Percentiles rank a stretch among this genome's conserved stretches.
Conservation (phyloP, 2,329 filamentous ascomycete genomes). For the Colletotrichum melonis region DNA sequence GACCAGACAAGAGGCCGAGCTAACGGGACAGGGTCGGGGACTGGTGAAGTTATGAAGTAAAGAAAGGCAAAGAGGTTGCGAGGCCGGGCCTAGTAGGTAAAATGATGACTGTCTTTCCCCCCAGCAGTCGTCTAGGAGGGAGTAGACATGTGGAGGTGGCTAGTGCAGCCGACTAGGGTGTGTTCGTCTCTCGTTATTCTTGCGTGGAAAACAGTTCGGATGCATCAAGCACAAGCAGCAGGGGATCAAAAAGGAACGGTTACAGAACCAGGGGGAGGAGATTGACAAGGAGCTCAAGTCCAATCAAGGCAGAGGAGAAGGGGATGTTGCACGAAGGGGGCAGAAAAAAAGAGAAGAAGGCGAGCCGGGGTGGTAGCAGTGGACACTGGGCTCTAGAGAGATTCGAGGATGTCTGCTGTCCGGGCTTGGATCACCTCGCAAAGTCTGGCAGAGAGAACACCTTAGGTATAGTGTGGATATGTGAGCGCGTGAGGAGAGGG, state of each 20-base stretch:
- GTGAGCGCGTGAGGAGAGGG: not conserved
- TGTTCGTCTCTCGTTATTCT: conserved; percentile 30
- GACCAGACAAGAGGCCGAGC: conserved; percentile 20
- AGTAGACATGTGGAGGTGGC: conserved; percentile 35
- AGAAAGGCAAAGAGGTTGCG: conserved; percentile 29
- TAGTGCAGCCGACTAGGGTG: conserved; percentile 28
- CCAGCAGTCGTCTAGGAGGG: conserved; percentile 11
- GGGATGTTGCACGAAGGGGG: conserved; percentile 13
- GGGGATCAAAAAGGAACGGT: conserved; percentile 30
- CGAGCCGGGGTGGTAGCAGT: not conserved
- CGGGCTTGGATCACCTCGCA: not conserved
- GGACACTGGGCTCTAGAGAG: not conserved
- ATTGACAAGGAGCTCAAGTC: conserved; percentile 27
- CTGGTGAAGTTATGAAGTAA: conserved; percentile 34
- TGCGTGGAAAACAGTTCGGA: conserved; percentile 31
- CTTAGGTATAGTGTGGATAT: not conserved
- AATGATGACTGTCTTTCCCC: conserved; percentile 30
- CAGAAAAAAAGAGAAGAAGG: conserved; percentile 2
- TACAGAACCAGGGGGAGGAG: conserved; percentile 28
- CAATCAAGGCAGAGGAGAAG: conserved; percentile 25
- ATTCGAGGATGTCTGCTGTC: not conserved
- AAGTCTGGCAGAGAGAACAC: not conserved
- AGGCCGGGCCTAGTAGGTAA: conserved; percentile 27
- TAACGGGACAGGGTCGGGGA: conserved; percentile 30
- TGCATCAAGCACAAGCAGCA: conserved; percentile 33